These are phyloP conservation scores for Cystobasidium sp. DNA, from an alignment of 1,284 basidiomycete genomes.

Conservation along the genomic window DNA sequence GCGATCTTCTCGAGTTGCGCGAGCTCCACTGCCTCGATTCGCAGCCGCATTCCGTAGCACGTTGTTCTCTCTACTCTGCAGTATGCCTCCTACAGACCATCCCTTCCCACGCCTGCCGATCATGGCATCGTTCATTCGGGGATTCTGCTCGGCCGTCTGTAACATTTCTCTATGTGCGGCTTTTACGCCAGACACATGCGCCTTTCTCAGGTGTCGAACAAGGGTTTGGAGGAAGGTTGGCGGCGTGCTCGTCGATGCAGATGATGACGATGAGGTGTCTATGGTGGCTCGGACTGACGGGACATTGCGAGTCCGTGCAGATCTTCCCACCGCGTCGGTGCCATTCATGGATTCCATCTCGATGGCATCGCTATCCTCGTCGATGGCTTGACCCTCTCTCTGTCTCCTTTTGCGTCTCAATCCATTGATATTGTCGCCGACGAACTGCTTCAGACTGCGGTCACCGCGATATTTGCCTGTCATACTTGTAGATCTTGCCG, in stretches of 20 bases:
- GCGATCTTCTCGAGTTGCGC: slow-evolving; percentile 31
- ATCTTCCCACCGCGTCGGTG: not conserved
- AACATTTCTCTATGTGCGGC: slow-evolving; percentile 36
- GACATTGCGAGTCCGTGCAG: not conserved
- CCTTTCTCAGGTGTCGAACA: slow-evolving; percentile 26
- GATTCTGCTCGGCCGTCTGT: slow-evolving; percentile 35
- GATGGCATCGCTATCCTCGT: slow-evolving; percentile 31
- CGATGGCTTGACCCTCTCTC: not conserved
- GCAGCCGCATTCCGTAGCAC: slow-evolving; percentile 5
- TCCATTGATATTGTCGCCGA: slow-evolving; percentile 10
- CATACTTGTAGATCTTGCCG: slow-evolving; percentile 5
- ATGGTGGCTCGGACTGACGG: slow-evolving; percentile 6
- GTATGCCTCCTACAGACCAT: slow-evolving; percentile 42
- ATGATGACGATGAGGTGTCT: slow-evolving; percentile 26
- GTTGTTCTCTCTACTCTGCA: slow-evolving; percentile 36
- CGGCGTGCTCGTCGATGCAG: slow-evolving; percentile 22
- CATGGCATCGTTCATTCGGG: slow-evolving; percentile 38
- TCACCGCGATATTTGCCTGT: slow-evolving; percentile 10
- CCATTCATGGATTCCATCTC: slow-evolving; percentile 33
- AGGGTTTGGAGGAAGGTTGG: slow-evolving; percentile 36
- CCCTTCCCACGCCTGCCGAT: slow-evolving; percentile 37
- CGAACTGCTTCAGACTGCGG: slow-evolving; percentile 21
- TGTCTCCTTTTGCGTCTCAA: slow-evolving; percentile 11
- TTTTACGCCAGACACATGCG: slow-evolving; percentile 28
- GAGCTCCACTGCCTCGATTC: not conserved